A percentile compares a stretch with the other conserved stretches of the same genome.
Conservation (phyloP, 108 stramenopile genomes). For the Chaetoceros tenuissimus region DNA sequence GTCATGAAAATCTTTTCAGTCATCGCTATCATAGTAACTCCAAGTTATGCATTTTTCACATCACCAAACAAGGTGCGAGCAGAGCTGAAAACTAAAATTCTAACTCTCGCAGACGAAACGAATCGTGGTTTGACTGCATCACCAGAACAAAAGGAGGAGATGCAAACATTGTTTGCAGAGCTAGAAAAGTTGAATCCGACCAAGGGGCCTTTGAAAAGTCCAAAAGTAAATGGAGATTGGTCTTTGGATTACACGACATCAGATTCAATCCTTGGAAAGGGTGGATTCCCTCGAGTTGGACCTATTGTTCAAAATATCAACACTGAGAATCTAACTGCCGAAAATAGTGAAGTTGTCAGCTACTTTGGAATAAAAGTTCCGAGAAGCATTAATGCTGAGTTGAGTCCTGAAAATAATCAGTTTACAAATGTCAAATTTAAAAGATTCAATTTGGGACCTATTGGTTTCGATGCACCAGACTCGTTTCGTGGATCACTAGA, state of each 20-base stretch:
- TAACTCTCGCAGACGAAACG: constrained; percentile 23
- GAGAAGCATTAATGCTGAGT: constrained; percentile 28
- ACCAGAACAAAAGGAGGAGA: constrained; percentile 27
- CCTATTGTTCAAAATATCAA: constrained; percentile 42
- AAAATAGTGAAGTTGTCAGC: constrained; percentile 37
- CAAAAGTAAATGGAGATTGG: constrained; percentile 41
- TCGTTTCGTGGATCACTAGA: constrained; percentile 35
- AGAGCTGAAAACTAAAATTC: constrained; percentile 27
- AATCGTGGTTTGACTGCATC: constrained; percentile 35
- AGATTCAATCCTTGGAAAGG: constrained; percentile 33
- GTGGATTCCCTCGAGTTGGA: constrained; percentile 30
- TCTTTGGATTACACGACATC: constrained; percentile 44
- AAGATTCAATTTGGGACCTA: constrained; percentile 32
- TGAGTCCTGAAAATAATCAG: constrained; percentile 29
- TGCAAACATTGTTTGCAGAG: constrained; percentile 23
- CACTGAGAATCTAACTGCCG: constrained; percentile 25
- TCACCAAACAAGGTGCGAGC: neutral
- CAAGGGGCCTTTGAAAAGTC: constrained; percentile 22
- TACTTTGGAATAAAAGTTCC: constrained; percentile 29
- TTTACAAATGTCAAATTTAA: constrained; percentile 41
- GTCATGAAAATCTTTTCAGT: too few species aligned
- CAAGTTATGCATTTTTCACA: too few species aligned
- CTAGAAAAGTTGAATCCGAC: constrained; percentile 41
- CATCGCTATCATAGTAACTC: too few species aligned
- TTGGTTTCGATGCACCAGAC: constrained; percentile 45